Evolutionary conservation across 345 rosid species (phyloP).

Genomic region (Linum usitatissimum): DNA sequence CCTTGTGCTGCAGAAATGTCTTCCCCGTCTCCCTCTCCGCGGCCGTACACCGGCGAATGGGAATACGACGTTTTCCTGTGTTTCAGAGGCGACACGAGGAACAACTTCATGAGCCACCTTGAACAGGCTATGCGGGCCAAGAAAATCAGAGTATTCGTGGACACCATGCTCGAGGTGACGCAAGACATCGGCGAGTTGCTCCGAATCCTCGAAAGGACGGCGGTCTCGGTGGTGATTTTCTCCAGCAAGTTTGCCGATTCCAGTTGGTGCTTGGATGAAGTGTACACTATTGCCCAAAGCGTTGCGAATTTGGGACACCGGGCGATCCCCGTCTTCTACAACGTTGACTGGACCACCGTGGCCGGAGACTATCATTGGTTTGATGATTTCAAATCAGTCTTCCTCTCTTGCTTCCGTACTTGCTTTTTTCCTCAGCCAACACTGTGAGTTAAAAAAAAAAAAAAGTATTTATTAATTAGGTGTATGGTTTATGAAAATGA

Average conservation of each 20-base stretch:
- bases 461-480: too few species aligned
- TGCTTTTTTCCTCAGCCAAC: too few species aligned
- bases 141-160: neutral
- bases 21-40: neutral
- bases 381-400: too few species aligned
- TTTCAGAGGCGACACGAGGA: neutral
- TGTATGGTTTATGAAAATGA: too few species aligned
- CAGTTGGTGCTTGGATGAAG: neutral
- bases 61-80: constrained; percentile 1
- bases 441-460: too few species aligned
- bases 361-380: neutral
- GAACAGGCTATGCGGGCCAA: neutral
- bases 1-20: neutral
- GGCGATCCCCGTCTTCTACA: neutral
- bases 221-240: neutral
- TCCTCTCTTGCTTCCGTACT: too few species aligned
- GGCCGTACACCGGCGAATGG: neutral
- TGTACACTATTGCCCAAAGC: neutral
- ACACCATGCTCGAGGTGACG: neutral
- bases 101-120: neutral
- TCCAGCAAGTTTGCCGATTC: neutral
- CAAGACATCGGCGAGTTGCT: neutral
- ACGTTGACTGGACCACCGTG: neutral
- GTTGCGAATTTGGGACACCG: neutral
- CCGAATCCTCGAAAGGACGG: neutral